Percentiles rank a stretch among this genome's conserved stretches.
phyloP scores from a whole-genome alignment of 2,329 filamentous ascomycete species.

The Neophaeococcomyces aloes region DNA sequence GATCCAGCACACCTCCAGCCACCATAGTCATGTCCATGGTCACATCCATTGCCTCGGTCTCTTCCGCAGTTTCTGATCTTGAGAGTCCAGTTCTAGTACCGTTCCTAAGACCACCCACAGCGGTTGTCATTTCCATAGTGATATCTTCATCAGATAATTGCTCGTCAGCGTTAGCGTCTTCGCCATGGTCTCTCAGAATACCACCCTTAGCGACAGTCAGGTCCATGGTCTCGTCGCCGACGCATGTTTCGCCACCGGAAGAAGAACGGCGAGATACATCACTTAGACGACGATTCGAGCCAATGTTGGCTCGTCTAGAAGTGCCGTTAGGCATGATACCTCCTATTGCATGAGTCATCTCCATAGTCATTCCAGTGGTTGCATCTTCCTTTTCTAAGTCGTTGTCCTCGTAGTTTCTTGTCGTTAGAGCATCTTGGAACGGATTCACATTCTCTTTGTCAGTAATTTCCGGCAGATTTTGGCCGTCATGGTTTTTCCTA shows the following conservation, averaged over 20 bases:
- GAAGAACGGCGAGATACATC: slow-evolving; percentile 28
- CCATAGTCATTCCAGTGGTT: slow-evolving; percentile 77
- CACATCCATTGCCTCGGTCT: slow-evolving; percentile 25
- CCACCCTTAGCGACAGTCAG: slow-evolving; percentile 46
- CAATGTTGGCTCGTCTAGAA: slow-evolving; percentile 24
- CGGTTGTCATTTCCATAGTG: slow-evolving; percentile 39
- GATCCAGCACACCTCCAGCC: slow-evolving; percentile 34
- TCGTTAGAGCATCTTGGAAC: slow-evolving; percentile 28
- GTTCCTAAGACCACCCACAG: slow-evolving; percentile 28
- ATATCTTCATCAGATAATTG: slow-evolving; percentile 39
- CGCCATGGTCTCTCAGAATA: slow-evolving; percentile 30
- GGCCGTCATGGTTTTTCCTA: slow-evolving; percentile 27
- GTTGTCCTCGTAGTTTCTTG: slow-evolving; percentile 15
- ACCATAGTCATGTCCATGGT: slow-evolving; percentile 54
- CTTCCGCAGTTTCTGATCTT: slow-evolving; percentile 27
- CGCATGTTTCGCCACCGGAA: slow-evolving; percentile 29
- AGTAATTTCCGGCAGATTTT: slow-evolving; percentile 21
- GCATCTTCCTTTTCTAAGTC: slow-evolving; percentile 35
- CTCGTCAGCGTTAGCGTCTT: slow-evolving; percentile 27
- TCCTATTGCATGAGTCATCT: slow-evolving; percentile 75
- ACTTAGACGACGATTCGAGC: slow-evolving; percentile 26
- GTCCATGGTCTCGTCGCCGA: slow-evolving; percentile 44
- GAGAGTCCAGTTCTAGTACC: slow-evolving; percentile 6
- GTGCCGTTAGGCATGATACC: slow-evolving; percentile 50
- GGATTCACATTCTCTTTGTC: slow-evolving; percentile 38